These are phyloP conservation scores for Acanthochlamys bracteata DNA, from an alignment of 106 monocot genomes.

Conservation along the genomic window DNA sequence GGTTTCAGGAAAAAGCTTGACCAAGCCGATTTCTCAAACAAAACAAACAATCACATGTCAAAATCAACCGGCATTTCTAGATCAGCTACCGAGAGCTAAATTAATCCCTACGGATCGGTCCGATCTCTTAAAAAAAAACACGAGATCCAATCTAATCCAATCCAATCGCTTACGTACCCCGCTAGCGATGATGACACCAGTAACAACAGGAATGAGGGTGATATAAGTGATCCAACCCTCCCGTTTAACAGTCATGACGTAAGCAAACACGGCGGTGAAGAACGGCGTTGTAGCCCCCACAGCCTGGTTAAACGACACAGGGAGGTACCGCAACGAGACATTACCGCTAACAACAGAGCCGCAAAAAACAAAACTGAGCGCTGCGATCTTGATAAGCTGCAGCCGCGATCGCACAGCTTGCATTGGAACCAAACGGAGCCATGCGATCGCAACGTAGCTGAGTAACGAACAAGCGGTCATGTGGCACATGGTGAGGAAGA, in stretches of 20 bases:
- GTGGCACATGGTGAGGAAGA: slow-evolving; percentile 46
- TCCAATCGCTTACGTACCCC: slow-evolving; percentile 4
- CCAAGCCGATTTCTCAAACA: no score
- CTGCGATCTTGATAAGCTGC: slow-evolving; percentile 30
- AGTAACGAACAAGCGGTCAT: slow-evolving; percentile 32
- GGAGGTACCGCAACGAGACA: slow-evolving; percentile 25
- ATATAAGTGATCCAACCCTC: slow-evolving; percentile 33
- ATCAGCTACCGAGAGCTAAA: no score
- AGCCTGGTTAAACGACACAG: slow-evolving; percentile 36
- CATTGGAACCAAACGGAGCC: slow-evolving; percentile 30
- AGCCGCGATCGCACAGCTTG: slow-evolving; percentile 23
- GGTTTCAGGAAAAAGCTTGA: no score
- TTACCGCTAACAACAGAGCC: slow-evolving; percentile 37
- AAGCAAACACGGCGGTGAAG: slow-evolving; percentile 37
- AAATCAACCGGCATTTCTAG: no score
- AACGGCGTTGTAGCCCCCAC: slow-evolving; percentile 40
- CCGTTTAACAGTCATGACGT: slow-evolving; percentile 26
- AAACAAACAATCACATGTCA: no score
- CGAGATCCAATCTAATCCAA: no score
- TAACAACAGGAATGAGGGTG: slow-evolving; percentile 31
- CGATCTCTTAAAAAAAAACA: no score
- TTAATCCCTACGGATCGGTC: no score
- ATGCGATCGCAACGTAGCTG: slow-evolving; percentile 33
- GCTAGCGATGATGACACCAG: slow-evolving; percentile 38
- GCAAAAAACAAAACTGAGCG: slow-evolving; percentile 33